phyloP scores from a whole-genome alignment of 2,329 filamentous ascomycete species.

The Aspergillus aculeatus region DNA sequence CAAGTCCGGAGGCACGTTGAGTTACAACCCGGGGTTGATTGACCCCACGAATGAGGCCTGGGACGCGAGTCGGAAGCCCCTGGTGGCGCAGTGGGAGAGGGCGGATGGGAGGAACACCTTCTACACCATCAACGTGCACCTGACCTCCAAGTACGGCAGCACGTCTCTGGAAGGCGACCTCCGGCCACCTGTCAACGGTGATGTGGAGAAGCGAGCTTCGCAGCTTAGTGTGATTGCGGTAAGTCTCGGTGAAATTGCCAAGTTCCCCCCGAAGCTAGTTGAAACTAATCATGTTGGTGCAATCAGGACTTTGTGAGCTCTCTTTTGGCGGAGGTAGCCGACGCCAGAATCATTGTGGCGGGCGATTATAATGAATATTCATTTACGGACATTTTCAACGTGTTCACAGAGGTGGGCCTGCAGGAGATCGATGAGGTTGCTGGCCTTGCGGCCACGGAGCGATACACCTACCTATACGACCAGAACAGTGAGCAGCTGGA shows the following conservation, averaged over 20 bases:
- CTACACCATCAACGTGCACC: constrained; percentile 72
- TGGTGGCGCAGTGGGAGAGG: constrained; percentile 65
- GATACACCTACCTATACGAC: constrained; percentile 70
- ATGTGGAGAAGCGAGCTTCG: constrained; percentile 54
- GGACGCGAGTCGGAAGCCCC: constrained; percentile 63
- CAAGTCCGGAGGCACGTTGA: constrained; percentile 57
- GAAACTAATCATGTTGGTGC: not conserved
- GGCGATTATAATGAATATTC: constrained; percentile 74
- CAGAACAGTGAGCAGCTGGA: constrained; percentile 69
- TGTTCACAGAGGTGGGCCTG: constrained; percentile 58
- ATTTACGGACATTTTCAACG: constrained; percentile 59
- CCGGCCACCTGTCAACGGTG: constrained; percentile 65
- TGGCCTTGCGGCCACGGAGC: constrained; percentile 54
- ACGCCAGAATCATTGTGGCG: constrained; percentile 59
- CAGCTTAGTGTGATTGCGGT: constrained; percentile 62
- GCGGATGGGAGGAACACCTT: constrained; percentile 57
- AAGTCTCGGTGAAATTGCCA: constrained; percentile 27
- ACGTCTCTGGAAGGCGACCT: constrained; percentile 64
- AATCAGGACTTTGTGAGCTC: constrained; percentile 53
- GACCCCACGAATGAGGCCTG: constrained; percentile 62
- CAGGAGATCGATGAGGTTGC: constrained; percentile 62
- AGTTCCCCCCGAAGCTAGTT: too few relatives aligned
- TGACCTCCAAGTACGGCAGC: constrained; percentile 64
- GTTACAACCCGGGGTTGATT: constrained; percentile 68
- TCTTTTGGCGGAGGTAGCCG: constrained; percentile 57